These are phyloP conservation scores for Pseudocercospora macadamiae DNA, from an alignment of 2,329 filamentous ascomycete genomes.

Conservation along the genomic window DNA sequence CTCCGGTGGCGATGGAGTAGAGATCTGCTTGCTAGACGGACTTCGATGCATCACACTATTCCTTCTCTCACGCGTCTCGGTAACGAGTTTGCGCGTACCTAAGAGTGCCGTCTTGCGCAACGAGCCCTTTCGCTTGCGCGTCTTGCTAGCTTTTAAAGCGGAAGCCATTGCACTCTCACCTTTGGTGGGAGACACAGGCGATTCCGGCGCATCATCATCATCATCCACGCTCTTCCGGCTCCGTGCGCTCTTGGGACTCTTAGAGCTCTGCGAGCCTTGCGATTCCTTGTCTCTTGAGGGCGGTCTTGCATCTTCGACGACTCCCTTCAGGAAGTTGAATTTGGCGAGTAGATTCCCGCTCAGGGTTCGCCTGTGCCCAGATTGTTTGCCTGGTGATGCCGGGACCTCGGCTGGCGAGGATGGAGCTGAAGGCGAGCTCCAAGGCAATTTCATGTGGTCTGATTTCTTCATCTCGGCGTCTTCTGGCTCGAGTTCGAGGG, in stretches of 20 bases:
- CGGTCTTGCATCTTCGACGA: constrained; percentile 40
- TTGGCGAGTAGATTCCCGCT: constrained; percentile 70
- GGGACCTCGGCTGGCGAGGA: constrained; percentile 27
- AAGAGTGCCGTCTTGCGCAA: constrained; percentile 84
- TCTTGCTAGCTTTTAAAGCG: constrained; percentile 42
- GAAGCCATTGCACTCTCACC: constrained; percentile 29
- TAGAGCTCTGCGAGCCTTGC: constrained; percentile 30
- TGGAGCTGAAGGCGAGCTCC: constrained; percentile 32
- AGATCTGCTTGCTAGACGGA: constrained; percentile 36
- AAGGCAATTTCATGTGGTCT: constrained; percentile 32
- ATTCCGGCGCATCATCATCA: constrained; percentile 34
- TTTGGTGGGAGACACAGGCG: constrained; percentile 31
- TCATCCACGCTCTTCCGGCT: constrained; percentile 37
- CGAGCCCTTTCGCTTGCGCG: constrained; percentile 77
- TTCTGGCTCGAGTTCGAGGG: constrained; percentile 16
- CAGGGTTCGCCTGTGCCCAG: constrained; percentile 56
- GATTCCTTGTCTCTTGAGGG: constrained; percentile 35
- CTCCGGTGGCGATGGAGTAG: constrained; percentile 16
- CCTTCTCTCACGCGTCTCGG: constrained; percentile 60
- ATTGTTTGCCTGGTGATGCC: constrained; percentile 15
- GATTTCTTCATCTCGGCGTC: constrained; percentile 20
- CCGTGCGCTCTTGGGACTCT: constrained; percentile 32
- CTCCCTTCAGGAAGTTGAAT: constrained; percentile 67
- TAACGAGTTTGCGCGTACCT: constrained; percentile 64
- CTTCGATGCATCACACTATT: constrained; percentile 41